Evolutionary conservation across 1,284 basidiomycete species (phyloP), one percentile per base, ranked within the genome.

Genomic region (Trichosporon inkin): DNA sequence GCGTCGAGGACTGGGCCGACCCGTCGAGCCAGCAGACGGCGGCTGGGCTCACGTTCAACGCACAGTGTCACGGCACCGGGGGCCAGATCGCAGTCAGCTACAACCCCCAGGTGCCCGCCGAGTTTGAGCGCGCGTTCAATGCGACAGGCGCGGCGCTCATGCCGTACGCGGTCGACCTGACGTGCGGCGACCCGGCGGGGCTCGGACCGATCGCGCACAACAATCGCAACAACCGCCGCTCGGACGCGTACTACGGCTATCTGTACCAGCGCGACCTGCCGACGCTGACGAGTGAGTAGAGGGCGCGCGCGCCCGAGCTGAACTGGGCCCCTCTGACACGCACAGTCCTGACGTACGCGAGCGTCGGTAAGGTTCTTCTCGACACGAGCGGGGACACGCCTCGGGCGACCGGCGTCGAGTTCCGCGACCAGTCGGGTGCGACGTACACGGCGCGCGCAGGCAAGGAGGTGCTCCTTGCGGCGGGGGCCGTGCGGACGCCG

Each of bases 401-500:
- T 7, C 59, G 62, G 1, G 72, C 74, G 0, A 72, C 69, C 4
- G 72, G 72, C 11, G 58, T 74, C 41, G 64, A 74, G 58, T 71
- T 71, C 62, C 49, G 57, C 0, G 70, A 70, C 52, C 61, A 67
- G 56, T 56, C 62, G 14, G 63, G 60, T 2, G 55, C 57, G 2
- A 65, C 67, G 1, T 76, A 72, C 64, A 71, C 66, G 6, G 70
- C 74, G 53, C 62, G 64, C 3, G 80, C 79, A 7, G 58, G 61
- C 7, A 68, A 60, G 32, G 80, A 81, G 56, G 79, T 81, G 17
- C 72, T 81, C 63, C 62, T 81, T 11, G 74, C 80, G 1, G 69
- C 79, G 0, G 80, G 80, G 0, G 66, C 79, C 1, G 75, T 81
- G 67, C 74, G 75, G 65, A 77, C 77, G 1, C 80, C 80, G 0